phyloP scores from a whole-genome alignment of 139 green algal genomes.

The Coccomyxa sp. region DNA sequence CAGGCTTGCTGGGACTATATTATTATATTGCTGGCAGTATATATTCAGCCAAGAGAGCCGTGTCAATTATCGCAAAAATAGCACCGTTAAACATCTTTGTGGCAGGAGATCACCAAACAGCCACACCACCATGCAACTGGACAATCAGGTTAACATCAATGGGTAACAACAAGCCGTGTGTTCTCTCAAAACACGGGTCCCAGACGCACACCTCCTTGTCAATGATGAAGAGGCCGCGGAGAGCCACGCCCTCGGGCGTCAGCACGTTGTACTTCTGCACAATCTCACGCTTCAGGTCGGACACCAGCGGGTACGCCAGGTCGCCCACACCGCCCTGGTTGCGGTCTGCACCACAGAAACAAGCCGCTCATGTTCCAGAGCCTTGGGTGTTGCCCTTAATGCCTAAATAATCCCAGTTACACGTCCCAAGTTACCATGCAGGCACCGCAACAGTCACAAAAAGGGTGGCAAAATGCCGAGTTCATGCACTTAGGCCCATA shows the following conservation, averaged over 20 bases:
- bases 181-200: neutral
- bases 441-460: too few species aligned
- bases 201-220: conserved; percentile 66
- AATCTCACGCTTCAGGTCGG: conserved; percentile 95
- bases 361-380: too few species aligned
- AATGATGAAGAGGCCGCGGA: conserved; percentile 94
- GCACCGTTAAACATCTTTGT: neutral
- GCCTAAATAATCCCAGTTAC: too few species aligned
- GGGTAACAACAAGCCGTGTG: neutral
- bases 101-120: neutral
- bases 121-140: neutral
- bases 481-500: too few species aligned
- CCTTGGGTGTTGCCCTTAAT: too few species aligned
- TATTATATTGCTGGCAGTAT: too few species aligned
- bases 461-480: too few species aligned
- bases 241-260: conserved; percentile 76
- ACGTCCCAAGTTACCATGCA: too few species aligned
- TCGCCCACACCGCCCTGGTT: conserved; percentile 90
- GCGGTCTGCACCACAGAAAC: conserved; percentile 40
- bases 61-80: too few species aligned
- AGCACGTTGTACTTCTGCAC: conserved; percentile 84
- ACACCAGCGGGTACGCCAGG: conserved; percentile 93
- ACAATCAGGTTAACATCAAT: neutral
- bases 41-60: too few species aligned
- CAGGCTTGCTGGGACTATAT: too few species aligned